A percentile compares a stretch with the other conserved stretches of the same genome.
Conservation (phyloP, 1,284 basidiomycete species). For the Leccinum pseudoinsigne region DNA sequence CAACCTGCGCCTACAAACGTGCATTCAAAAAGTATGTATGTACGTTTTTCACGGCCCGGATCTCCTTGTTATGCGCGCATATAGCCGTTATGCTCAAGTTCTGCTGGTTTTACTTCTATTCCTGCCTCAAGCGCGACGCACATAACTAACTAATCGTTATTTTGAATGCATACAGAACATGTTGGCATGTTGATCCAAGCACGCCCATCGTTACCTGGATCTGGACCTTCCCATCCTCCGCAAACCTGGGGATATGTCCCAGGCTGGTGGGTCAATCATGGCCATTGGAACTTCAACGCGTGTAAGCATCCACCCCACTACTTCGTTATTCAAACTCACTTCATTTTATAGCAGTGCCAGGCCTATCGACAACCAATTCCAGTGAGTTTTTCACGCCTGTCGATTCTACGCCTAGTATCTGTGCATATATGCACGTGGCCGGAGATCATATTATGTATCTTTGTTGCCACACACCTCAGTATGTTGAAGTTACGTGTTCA, state of each 20-base stretch:
- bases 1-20: not conserved
- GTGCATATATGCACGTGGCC: not conserved
- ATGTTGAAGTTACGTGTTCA: not conserved
- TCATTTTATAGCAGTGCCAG: slow-evolving; percentile 5
- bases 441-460: not conserved
- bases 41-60: not conserved
- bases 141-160: not conserved
- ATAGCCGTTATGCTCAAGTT: not conserved
- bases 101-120: not conserved
- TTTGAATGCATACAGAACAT: slow-evolving; percentile 12
- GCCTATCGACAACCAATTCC: not conserved
- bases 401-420: not conserved
- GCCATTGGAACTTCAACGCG: slow-evolving; percentile 11
- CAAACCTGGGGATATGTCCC: not conserved
- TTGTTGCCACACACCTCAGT: no score
- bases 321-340: not conserved
- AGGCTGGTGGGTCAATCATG: slow-evolving; percentile 7
- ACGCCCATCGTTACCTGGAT: not conserved
- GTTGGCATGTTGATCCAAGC: slow-evolving; percentile 14
- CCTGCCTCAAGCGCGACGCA: not conserved
- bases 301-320: slow-evolving; percentile 6
- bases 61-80: not conserved
- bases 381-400: slow-evolving; percentile 11
- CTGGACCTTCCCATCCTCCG: not conserved
- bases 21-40: slow-evolving; percentile 14